A percentile compares a stretch with the other conserved stretches of the same genome.
Evolutionary conservation across 345 rosid genomes (phyloP).

Genomic region (Dimocarpus longan): DNA sequence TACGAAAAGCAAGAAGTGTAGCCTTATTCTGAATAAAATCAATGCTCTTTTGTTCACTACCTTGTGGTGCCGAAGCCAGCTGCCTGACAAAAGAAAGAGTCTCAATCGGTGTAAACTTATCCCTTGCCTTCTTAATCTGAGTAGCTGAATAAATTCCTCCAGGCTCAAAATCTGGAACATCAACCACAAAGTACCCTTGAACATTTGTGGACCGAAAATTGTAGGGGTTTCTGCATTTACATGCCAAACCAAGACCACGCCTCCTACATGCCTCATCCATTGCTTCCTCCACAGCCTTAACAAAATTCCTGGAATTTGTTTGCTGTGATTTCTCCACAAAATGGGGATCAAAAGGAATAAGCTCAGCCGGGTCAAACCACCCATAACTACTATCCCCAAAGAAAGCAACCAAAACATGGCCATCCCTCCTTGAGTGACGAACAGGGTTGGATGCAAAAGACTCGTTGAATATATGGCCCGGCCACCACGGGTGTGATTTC

Average conservation of each 20-base stretch:
- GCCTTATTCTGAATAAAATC: conserved; percentile 68
- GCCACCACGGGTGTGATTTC: conserved; percentile 99
- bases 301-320: conserved; percentile 64
- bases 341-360: conserved; percentile 73
- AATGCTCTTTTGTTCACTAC: conserved; percentile 42
- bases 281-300: conserved; percentile 94
- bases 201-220: conserved; percentile 70
- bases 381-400: conserved; percentile 99
- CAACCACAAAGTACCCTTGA: conserved; percentile 77
- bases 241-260: conserved; percentile 74
- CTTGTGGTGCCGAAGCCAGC: conserved; percentile 62
- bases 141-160: conserved; percentile 65
- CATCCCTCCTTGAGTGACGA: conserved; percentile 79
- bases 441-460: conserved; percentile 81
- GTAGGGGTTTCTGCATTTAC: conserved; percentile 77
- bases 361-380: conserved; percentile 99
- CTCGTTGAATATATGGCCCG: conserved; percentile 95
- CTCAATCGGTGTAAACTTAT: conserved; percentile 57
- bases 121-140: conserved; percentile 78
- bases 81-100: conserved; percentile 63
- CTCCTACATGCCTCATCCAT: conserved; percentile 84
- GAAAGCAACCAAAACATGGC: conserved; percentile 89
- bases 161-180: conserved; percentile 86
- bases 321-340: conserved; percentile 74
- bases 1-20: conserved; percentile 64